phyloP scores from a whole-genome alignment of 805 yeast species.

The Candida boleticola region DNA sequence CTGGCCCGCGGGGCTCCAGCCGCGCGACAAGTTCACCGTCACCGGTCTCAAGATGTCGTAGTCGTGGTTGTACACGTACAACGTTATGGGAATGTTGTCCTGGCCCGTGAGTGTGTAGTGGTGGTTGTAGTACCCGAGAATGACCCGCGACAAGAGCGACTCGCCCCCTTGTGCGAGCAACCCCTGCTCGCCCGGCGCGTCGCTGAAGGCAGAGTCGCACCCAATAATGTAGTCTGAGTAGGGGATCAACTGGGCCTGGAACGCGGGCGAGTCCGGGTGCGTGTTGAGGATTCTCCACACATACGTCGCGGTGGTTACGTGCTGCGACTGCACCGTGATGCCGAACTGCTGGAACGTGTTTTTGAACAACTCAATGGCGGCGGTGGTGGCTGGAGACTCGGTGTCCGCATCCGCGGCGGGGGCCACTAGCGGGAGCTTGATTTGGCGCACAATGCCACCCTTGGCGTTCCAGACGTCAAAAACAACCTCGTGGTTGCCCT shows the following conservation, averaged over 20 bases:
- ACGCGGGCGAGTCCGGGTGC: slow-evolving; percentile 77
- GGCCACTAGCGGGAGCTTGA: slow-evolving; percentile 22
- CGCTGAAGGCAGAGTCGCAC: slow-evolving; percentile 51
- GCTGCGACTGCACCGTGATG: slow-evolving; percentile 71
- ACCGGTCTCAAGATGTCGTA: slow-evolving; percentile 85
- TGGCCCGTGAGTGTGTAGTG: slow-evolving; percentile 28
- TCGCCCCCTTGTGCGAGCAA: slow-evolving; percentile 86
- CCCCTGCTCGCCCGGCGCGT: slow-evolving; percentile 58
- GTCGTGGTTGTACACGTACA: slow-evolving; percentile 80
- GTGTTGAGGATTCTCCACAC: slow-evolving; percentile 85
- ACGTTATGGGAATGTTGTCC: slow-evolving; percentile 38
- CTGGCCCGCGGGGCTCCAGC: slow-evolving; percentile 56
- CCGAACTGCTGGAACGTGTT: slow-evolving; percentile 55
- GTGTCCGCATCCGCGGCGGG: slow-evolving; percentile 5
- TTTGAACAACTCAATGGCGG: slow-evolving; percentile 22
- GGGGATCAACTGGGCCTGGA: slow-evolving; percentile 75
- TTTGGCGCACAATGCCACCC: slow-evolving; percentile 57
- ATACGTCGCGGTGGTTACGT: slow-evolving; percentile 69
- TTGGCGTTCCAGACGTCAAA: slow-evolving; percentile 84
- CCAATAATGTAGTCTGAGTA: slow-evolving; percentile 88
- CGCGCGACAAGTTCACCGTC: slow-evolving; percentile 59
- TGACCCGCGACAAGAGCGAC: slow-evolving; percentile 64
- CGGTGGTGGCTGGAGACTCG: slow-evolving; percentile 1
- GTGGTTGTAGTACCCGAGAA: slow-evolving; percentile 55
- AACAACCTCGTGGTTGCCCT: slow-evolving; percentile 39